phyloP scores from a whole-genome alignment of 2,329 filamentous ascomycete genomes.

The Cladosporium cucumerinum region DNA sequence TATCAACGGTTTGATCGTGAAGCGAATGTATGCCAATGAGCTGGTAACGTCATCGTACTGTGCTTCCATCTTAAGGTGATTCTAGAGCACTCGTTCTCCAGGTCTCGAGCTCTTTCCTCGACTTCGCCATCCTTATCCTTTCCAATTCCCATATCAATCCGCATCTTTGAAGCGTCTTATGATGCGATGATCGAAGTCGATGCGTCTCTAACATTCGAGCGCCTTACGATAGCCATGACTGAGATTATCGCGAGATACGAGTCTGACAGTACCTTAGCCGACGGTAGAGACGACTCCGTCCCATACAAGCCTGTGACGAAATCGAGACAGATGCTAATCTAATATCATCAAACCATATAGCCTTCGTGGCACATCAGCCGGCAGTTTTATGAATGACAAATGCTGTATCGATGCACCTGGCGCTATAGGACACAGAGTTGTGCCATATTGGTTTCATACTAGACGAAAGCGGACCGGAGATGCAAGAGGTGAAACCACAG shows the following conservation, averaged over 20 bases:
- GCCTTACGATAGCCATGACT: background rate
- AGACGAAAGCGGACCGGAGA: conserved; percentile 1
- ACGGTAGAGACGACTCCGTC: background rate
- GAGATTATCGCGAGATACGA: background rate
- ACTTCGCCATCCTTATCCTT: background rate
- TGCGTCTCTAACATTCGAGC: background rate
- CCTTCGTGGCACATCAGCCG: background rate
- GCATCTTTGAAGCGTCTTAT: background rate
- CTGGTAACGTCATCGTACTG: background rate
- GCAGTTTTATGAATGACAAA: background rate
- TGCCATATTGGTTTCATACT: background rate
- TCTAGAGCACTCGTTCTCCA: background rate
- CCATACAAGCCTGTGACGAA: background rate
- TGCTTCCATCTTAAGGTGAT: background rate
- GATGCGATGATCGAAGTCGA: background rate
- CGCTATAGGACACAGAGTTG: background rate
- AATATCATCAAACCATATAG: background rate
- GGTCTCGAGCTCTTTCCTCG: background rate
- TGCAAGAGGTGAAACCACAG: background rate
- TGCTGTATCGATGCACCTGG: background rate
- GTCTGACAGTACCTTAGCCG: background rate
- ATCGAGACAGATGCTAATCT: background rate
- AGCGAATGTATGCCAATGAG: background rate
- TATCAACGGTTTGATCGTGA: background rate
- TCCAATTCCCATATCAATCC: background rate